Evolutionary conservation across 306 rosid species (phyloP).

Genomic region (Rubus idaeus): DNA sequence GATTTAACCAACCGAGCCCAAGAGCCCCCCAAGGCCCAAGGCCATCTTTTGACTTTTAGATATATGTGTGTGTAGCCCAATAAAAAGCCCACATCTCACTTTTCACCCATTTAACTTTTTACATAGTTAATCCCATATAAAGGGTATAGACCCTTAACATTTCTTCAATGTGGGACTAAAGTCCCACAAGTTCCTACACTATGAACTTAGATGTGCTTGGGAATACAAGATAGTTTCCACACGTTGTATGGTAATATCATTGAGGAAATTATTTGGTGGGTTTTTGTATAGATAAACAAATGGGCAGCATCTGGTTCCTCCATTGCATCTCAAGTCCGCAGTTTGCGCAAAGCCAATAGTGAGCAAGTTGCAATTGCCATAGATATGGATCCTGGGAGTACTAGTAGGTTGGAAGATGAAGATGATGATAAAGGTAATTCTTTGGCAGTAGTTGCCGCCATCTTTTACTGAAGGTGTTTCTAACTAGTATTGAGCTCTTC

Average conservation of each 20-base stretch:
- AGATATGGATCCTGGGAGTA: constrained; percentile 72
- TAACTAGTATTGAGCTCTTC: constrained; percentile 10
- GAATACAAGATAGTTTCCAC: background rate
- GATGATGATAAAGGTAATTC: constrained; percentile 90
- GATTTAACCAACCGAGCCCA: too few relatives aligned
- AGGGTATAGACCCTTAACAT: too few relatives aligned
- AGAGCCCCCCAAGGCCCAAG: too few relatives aligned
- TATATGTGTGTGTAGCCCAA: too few relatives aligned
- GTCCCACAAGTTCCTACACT: too few relatives aligned
- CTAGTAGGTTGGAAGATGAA: constrained; percentile 75
- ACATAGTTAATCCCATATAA: too few relatives aligned
- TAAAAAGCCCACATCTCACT: too few relatives aligned
- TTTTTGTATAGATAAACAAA: constrained; percentile 51
- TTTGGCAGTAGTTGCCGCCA: constrained; percentile 9
- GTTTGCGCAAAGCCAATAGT: constrained; percentile 86
- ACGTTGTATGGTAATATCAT: background rate
- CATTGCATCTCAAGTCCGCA: constrained; percentile 84
- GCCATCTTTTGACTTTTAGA: too few relatives aligned
- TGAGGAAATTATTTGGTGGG: constrained; percentile 19
- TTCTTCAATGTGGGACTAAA: too few relatives aligned
- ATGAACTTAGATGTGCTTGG: background rate
- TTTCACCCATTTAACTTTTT: too few relatives aligned
- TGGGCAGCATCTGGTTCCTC: constrained; percentile 66
- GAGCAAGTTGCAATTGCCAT: constrained; percentile 93
- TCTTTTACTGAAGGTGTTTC: constrained; percentile 7